Percentiles rank a stretch among this genome's conserved stretches.
Conservation (phyloP, 768 basidiomycete genomes). For the Boletus subparvulus region DNA sequence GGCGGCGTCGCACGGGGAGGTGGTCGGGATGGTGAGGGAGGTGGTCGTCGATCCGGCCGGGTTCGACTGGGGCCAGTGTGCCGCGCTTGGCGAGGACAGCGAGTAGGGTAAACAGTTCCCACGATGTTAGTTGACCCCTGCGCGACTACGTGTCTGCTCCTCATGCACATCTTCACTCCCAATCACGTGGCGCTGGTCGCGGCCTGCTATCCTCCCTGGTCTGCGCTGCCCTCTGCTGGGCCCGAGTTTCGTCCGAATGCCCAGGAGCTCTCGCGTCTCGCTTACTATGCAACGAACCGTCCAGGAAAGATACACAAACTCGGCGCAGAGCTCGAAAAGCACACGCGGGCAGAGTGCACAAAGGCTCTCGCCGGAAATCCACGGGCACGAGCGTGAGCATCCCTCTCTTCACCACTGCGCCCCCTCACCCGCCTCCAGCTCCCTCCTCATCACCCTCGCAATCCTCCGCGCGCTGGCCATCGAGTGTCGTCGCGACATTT, state of each 20-base stretch:
- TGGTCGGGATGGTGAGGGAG: constrained; percentile 42
- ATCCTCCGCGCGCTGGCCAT: constrained; percentile 80
- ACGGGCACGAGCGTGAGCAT: constrained; percentile 74
- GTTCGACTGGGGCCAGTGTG: constrained; percentile 51
- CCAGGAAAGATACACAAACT: constrained; percentile 80
- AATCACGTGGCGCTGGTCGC: constrained; percentile 82
- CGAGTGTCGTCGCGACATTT: constrained; percentile 84
- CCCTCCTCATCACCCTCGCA: constrained; percentile 78
- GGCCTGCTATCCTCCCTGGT: constrained; percentile 82
- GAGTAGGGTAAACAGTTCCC: constrained; percentile 30
- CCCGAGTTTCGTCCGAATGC: constrained; percentile 79
- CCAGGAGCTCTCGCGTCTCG: constrained; percentile 81
- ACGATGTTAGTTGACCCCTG: constrained; percentile 1
- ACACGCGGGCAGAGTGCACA: constrained; percentile 57
- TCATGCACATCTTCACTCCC: constrained; percentile 65
- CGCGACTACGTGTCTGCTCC: too few species aligned
- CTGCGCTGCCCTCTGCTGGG: constrained; percentile 69
- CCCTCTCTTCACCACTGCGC: background rate
- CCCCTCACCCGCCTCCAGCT: constrained; percentile 39
- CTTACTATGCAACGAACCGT: constrained; percentile 83
- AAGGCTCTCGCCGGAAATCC: constrained; percentile 72
- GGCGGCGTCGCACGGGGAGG: constrained; percentile 45
- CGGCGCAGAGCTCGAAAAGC: constrained; percentile 74
- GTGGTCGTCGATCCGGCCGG: constrained; percentile 44
- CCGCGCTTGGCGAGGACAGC: constrained; percentile 56